Conservation (phyloP, 2,329 filamentous ascomycete genomes). For the Aureobasidium sp. region DNA sequence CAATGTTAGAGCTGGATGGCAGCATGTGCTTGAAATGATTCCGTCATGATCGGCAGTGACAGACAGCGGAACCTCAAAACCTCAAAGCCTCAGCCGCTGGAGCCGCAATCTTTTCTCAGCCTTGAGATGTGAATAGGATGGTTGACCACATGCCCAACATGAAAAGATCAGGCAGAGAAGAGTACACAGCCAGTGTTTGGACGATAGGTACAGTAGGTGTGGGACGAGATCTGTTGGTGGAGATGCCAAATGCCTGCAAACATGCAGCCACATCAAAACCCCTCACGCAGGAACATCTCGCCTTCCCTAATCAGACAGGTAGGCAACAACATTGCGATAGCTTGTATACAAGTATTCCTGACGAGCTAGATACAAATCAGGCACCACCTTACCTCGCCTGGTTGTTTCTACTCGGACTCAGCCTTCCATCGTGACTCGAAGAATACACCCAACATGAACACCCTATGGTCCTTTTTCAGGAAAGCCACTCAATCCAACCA, state of each 20-base stretch:
- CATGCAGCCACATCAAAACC: not conserved
- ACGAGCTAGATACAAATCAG: not conserved
- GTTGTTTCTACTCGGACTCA: not conserved
- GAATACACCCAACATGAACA: not conserved
- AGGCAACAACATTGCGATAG: not conserved
- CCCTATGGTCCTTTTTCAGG: not conserved
- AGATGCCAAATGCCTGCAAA: not conserved
- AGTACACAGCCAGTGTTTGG: too few relatives aligned
- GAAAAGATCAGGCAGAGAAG: too few relatives aligned
- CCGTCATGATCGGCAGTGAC: conserved; percentile 3
- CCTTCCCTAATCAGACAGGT: not conserved
- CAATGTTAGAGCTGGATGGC: not conserved
- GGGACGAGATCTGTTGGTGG: too few relatives aligned
- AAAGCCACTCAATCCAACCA: not conserved
- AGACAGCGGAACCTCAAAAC: not conserved
- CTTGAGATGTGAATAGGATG: not conserved
- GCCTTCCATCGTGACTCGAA: not conserved
- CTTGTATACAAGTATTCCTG: not conserved
- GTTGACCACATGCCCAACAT: too few relatives aligned
- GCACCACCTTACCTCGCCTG: too few relatives aligned
- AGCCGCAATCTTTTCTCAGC: not conserved
- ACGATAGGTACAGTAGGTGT: not conserved
- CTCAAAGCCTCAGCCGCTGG: not conserved
- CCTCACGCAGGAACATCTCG: not conserved
- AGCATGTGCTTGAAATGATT: not conserved